phyloP scores from a whole-genome alignment of 2,329 filamentous ascomycete species.

The Blumeria hordei region DNA sequence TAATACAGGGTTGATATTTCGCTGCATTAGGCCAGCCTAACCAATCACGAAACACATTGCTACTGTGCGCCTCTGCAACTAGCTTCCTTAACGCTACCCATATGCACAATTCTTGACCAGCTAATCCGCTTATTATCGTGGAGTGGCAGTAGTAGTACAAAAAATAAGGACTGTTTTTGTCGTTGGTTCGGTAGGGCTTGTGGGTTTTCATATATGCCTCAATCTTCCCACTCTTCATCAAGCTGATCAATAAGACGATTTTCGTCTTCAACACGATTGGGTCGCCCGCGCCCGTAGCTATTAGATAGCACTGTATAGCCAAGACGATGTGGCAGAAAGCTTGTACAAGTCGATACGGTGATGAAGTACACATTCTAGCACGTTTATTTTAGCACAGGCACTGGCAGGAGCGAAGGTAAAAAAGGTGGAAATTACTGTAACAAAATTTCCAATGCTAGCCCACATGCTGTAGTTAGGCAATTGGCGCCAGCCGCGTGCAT shows the following conservation, averaged over 20 bases:
- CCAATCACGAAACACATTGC: no score
- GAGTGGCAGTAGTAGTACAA: no score
- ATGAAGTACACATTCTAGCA: conserved; percentile 40
- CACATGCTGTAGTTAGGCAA: conserved; percentile 85
- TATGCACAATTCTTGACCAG: no score
- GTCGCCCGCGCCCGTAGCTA: conserved; percentile 16
- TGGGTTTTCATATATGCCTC: not conserved
- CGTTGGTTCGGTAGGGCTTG: no score
- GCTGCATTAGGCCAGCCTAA: no score
- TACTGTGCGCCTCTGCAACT: no score
- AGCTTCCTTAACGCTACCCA: no score
- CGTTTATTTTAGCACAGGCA: no score
- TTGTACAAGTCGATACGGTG: conserved; percentile 41
- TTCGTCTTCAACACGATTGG: conserved; percentile 40
- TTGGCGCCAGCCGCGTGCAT: conserved; percentile 87
- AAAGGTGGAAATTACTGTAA: conserved; percentile 35
- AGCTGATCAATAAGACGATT: conserved; percentile 87
- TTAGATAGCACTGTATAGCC: conserved; percentile 42
- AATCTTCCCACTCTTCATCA: conserved; percentile 93
- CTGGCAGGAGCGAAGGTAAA: conserved; percentile 7
- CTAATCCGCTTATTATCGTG: no score
- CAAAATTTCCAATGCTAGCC: conserved; percentile 65
- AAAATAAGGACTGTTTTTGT: no score
- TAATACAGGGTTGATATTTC: no score
- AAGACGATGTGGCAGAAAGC: conserved; percentile 35